Evolutionary conservation across 2,329 filamentous ascomycete species (phyloP), one percentile per base, ranked within the genome.

Genomic region (Phaeosphaeriaceae sp.): DNA sequence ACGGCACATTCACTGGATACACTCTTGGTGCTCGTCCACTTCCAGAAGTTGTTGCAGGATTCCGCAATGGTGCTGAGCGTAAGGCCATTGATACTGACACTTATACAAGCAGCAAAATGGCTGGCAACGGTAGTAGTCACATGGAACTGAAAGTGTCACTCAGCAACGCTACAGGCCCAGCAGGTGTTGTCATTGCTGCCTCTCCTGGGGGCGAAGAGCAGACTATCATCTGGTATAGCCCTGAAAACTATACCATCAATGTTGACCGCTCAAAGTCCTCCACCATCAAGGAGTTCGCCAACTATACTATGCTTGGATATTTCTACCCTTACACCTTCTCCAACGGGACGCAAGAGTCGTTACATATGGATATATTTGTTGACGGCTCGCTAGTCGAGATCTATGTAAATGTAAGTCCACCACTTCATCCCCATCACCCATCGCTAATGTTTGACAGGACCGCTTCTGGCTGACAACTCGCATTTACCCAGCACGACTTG

Each of bases 311-410:
- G 45, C 67, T 73, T 5, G 77, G 76, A 9, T 78, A 77, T 60
- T 79, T 78, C 66, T 67, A 74, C 43, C 76, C 77, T 3, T 78
- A 79, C 67, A 74, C 71, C 4, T 61, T 74, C 40, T 50, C 60
- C 38, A 59, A 63, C 28, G 60, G 66, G n/a, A 69, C 63, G 1
- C 59, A 54, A 0, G 78, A 81, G 57, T 64, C 68, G 15, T 65
- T 80, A 26, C 58, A 64, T 5, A 73, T 79, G 64, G 65, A 78
- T 46, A 65, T 80, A 48, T 79, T 77, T 61, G 56, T 80, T 33
- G 78, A 81, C 48, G 77, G 77, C 18, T 77, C 74, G 1, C 62
- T 79, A 18, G 61, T 79, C 0, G 78, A 81, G 61, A 59, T 81
- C 20, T 78, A 76, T 53, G 62, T 79, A 34, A 80, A 80, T 50